A percentile compares a stretch with the other conserved stretches of the same genome.
These are phyloP conservation scores for Chaetomium sp. DNA, from an alignment of 2,329 filamentous ascomycete genomes.

Conservation along the genomic window DNA sequence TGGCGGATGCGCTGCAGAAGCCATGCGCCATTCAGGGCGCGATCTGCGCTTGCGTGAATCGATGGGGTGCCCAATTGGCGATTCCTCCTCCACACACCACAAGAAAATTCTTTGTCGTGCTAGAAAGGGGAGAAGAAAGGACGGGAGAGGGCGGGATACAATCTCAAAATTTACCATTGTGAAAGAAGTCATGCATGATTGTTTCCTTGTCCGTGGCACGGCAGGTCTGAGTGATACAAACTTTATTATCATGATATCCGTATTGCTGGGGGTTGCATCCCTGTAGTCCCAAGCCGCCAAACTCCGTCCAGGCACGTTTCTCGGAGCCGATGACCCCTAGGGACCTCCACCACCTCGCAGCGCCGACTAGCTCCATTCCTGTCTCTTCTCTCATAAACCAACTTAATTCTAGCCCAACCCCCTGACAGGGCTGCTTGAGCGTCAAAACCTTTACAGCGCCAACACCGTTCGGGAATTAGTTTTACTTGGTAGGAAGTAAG, in stretches of 20 bases:
- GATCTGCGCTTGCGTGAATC: conserved; percentile 26
- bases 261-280: conserved; percentile 20
- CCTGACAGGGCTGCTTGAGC: background rate
- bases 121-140: conserved; percentile 11
- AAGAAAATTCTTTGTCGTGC: conserved; percentile 12
- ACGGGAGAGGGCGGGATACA: background rate
- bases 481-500: background rate
- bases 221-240: conserved; percentile 3
- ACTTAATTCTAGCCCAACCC: conserved; percentile 5
- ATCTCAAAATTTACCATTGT: conserved; percentile 9
- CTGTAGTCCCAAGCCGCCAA: conserved; percentile 22
- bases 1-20: conserved; percentile 17
- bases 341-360: conserved; percentile 23
- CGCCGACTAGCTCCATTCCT: conserved; percentile 19
- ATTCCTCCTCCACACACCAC: conserved; percentile 12
- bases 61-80: conserved; percentile 18
- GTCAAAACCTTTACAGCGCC: background rate
- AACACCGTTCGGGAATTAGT: background rate
- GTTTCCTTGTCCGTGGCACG: background rate
- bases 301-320: conserved; percentile 18
- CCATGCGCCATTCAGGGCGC: conserved; percentile 22
- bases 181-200: background rate
- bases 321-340: conserved; percentile 14
- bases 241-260: conserved; percentile 14
- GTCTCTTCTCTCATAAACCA: conserved; percentile 6